Conservation (phyloP, 768 basidiomycete species). For the Terana coerulea region DNA sequence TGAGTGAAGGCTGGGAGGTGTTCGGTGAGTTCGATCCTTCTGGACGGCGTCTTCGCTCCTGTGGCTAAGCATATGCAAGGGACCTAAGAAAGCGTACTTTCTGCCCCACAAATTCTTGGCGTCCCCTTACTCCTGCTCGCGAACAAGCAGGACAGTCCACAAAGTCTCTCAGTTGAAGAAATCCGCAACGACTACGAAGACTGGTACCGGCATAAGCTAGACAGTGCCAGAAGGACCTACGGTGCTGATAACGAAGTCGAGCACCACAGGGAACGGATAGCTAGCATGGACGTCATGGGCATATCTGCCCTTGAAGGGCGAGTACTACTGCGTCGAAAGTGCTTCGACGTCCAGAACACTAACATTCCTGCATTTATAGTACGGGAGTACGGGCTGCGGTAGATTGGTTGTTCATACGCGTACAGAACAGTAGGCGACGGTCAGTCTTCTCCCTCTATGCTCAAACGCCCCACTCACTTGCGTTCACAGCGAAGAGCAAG, state of each 20-base stretch:
- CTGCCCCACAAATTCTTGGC: conserved; percentile 84
- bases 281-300: conserved; percentile 70
- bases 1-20: conserved; percentile 95
- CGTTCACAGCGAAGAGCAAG: too few species aligned
- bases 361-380: not conserved
- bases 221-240: conserved; percentile 56
- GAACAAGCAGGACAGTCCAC: conserved; percentile 90
- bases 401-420: conserved; percentile 92
- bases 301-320: conserved; percentile 90
- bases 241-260: conserved; percentile 29
- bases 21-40: conserved; percentile 63
- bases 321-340: conserved; percentile 16
- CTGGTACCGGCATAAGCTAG: conserved; percentile 76
- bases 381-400: conserved; percentile 47
- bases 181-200: conserved; percentile 87
- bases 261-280: conserved; percentile 34
- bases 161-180: conserved; percentile 81
- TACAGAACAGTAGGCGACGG: conserved; percentile 81
- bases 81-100: conserved; percentile 74
- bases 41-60: not conserved
- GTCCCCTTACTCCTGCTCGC: conserved; percentile 90
- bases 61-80: conserved; percentile 19
- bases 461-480: too few species aligned
- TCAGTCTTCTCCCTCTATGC: conserved; percentile 23
- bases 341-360: not conserved